These are phyloP conservation scores for Acer negundo DNA, from an alignment of 345 rosid genomes.

Conservation along the genomic window DNA sequence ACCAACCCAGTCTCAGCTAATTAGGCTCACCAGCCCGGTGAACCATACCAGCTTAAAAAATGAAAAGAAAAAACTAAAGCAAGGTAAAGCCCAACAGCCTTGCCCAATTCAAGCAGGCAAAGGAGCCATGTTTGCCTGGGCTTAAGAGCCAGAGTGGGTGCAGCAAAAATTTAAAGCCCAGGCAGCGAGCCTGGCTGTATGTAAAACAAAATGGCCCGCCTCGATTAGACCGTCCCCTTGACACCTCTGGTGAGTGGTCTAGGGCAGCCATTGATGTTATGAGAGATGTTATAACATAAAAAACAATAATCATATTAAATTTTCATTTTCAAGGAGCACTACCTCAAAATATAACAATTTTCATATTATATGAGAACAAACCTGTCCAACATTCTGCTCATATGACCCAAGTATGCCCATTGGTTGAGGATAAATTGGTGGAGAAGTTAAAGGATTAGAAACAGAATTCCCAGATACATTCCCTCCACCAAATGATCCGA, in stretches of 20 bases:
- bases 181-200: not conserved
- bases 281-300: not conserved
- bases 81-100: not conserved
- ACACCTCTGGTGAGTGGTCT: not conserved
- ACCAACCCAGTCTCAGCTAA: not conserved
- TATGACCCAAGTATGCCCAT: slow-evolving; percentile 79
- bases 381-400: slow-evolving; percentile 65
- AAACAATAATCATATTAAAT: not conserved
- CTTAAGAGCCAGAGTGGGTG: not conserved
- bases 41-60: not conserved
- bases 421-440: slow-evolving; percentile 57
- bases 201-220: not conserved
- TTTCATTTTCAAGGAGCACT: not conserved
- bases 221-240: not conserved
- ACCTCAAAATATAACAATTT: slow-evolving; percentile 11
- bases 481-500: slow-evolving; percentile 56
- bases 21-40: not conserved
- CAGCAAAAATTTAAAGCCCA: not conserved
- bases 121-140: not conserved
- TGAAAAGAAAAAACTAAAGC: not conserved
- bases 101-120: not conserved
- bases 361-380: slow-evolving; percentile 19
- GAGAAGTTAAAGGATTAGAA: slow-evolving; percentile 40
- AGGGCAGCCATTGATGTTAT: not conserved
- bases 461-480: slow-evolving; percentile 39